Evolutionary conservation across 768 basidiomycete genomes (phyloP).

Genomic region (Pilatotrama ljubarskyi): DNA sequence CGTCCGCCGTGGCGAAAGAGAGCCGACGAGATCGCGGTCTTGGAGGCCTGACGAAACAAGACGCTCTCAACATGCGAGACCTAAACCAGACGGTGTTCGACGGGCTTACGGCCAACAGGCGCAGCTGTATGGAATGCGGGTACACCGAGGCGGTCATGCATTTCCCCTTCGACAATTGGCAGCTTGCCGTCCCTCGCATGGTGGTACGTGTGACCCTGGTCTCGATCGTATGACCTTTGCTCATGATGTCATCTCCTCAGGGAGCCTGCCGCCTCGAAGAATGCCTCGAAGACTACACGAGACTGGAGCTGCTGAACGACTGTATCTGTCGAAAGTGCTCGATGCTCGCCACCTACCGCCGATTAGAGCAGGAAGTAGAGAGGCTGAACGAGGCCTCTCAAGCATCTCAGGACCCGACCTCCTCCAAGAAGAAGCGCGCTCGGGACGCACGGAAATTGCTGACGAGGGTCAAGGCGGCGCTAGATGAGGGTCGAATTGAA

Average conservation of each 20-base stretch:
- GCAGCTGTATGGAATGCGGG: conserved; percentile 86
- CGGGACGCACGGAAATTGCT: conserved; percentile 72
- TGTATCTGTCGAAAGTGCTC: conserved; percentile 94
- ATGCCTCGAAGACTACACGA: conserved; percentile 86
- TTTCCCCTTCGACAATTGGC: conserved; percentile 85
- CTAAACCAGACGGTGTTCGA: conserved; percentile 78
- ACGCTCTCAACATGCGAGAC: conserved; percentile 32
- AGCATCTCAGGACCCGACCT: conserved; percentile 47
- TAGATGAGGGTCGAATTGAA: conserved; percentile 78
- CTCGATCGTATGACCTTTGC: not conserved
- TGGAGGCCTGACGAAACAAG: conserved; percentile 47
- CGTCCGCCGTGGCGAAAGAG: conserved; percentile 71
- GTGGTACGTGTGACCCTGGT: conserved; percentile 45
- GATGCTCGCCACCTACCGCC: conserved; percentile 69
- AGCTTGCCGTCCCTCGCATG: conserved; percentile 68
- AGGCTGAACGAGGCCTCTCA: conserved; percentile 41
- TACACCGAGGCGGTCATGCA: conserved; percentile 95
- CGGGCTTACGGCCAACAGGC: conserved; percentile 85
- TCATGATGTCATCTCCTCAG: conserved; percentile 35
- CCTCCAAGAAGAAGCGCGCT: conserved; percentile 73
- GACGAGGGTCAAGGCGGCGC: conserved; percentile 54
- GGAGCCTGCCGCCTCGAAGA: conserved; percentile 72
- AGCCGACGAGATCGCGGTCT: conserved; percentile 70
- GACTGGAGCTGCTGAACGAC: conserved; percentile 84
- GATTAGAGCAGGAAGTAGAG: conserved; percentile 63